These are phyloP conservation scores for Paecilomyces niveus DNA, from an alignment of 2,329 filamentous ascomycete genomes.

Conservation along the genomic window DNA sequence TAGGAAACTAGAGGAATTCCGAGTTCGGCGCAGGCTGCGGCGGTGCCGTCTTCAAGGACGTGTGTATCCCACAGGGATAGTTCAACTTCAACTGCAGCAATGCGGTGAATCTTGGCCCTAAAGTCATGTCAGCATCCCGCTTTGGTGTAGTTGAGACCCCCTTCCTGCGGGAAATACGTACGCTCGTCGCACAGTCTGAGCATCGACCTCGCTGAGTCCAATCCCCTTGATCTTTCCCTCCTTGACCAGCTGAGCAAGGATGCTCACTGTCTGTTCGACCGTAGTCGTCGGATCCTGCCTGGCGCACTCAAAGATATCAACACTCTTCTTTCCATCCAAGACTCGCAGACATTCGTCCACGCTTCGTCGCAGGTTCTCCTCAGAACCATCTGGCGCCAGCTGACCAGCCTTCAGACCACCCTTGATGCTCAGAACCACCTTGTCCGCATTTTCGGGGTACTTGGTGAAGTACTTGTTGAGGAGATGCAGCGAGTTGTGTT, in stretches of 20 bases:
- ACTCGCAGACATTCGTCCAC: slow-evolving; percentile 51
- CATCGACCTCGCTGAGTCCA: slow-evolving; percentile 37
- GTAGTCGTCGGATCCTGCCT: slow-evolving; percentile 48
- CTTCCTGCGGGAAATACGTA: slow-evolving; percentile 12
- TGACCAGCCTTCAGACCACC: slow-evolving; percentile 40
- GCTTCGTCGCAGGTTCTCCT: slow-evolving; percentile 48
- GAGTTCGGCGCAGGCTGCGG: slow-evolving; percentile 48
- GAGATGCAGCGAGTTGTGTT: slow-evolving; percentile 53
- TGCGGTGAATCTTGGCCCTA: slow-evolving; percentile 46
- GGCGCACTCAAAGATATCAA: slow-evolving; percentile 56
- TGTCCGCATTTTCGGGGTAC: slow-evolving; percentile 57
- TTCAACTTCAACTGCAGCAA: slow-evolving; percentile 55
- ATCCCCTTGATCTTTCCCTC: slow-evolving; percentile 40
- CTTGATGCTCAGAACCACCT: slow-evolving; percentile 58
- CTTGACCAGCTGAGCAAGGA: slow-evolving; percentile 32
- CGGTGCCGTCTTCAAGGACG: slow-evolving; percentile 52
- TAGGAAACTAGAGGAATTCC: slow-evolving; percentile 54
- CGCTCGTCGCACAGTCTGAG: slow-evolving; percentile 38
- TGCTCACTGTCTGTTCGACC: slow-evolving; percentile 40
- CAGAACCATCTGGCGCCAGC: slow-evolving; percentile 44
- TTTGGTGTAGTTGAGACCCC: neutral
- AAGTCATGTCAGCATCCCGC: slow-evolving; percentile 2
- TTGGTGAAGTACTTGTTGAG: slow-evolving; percentile 56
- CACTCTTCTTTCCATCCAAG: slow-evolving; percentile 50
- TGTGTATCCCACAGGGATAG: slow-evolving; percentile 52